These are phyloP conservation scores for Penicillium sp. DNA, from an alignment of 2,329 filamentous ascomycete genomes.

Conservation along the genomic window DNA sequence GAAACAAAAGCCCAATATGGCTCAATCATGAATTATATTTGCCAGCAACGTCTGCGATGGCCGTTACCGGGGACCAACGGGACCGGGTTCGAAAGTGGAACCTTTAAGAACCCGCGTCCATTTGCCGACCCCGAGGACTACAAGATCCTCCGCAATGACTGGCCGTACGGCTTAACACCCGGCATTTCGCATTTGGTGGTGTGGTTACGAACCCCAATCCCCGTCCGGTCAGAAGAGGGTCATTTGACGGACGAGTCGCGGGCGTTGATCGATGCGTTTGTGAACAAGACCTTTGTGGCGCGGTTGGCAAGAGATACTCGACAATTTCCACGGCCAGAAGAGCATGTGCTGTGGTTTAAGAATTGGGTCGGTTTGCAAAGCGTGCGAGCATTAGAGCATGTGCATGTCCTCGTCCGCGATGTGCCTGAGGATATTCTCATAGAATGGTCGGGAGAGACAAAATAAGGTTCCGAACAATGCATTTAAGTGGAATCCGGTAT, in stretches of 20 bases:
- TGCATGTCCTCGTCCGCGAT: slow-evolving; percentile 50
- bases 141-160: slow-evolving; percentile 56
- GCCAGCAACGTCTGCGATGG: slow-evolving; percentile 53
- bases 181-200: slow-evolving; percentile 54
- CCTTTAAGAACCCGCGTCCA: slow-evolving; percentile 44
- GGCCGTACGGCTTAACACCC: slow-evolving; percentile 54
- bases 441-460: slow-evolving; percentile 42
- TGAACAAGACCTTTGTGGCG: slow-evolving; percentile 46
- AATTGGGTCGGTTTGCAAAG: slow-evolving; percentile 58
- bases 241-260: slow-evolving; percentile 49
- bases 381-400: slow-evolving; percentile 53
- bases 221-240: slow-evolving; percentile 43
- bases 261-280: slow-evolving; percentile 46
- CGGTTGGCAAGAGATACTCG: slow-evolving; percentile 35
- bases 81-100: slow-evolving; percentile 17
- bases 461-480: background rate
- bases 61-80: slow-evolving; percentile 17
- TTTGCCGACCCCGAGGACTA: slow-evolving; percentile 53
- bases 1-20: slow-evolving; percentile 52
- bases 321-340: slow-evolving; percentile 30
- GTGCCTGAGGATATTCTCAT: slow-evolving; percentile 42
- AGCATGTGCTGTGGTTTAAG: slow-evolving; percentile 59
- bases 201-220: slow-evolving; percentile 51
- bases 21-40: slow-evolving; percentile 52
- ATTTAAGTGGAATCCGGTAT: slow-evolving; percentile 14